Conservation (phyloP, 139 green algal species). For the Tetradesmus obliquus region DNA sequence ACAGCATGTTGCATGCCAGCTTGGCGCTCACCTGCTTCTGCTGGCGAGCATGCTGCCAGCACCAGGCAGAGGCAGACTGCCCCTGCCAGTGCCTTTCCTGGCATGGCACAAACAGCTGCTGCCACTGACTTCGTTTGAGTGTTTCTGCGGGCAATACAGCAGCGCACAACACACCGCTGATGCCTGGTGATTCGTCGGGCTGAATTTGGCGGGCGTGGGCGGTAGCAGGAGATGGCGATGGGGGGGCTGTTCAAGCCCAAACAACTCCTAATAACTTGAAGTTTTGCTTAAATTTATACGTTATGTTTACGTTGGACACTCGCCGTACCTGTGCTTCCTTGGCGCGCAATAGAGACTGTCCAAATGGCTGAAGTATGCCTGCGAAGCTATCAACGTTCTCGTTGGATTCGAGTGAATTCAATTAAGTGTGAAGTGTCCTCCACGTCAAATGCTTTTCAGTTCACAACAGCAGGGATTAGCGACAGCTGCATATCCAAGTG, state of each 20-base stretch:
- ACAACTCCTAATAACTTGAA: not conserved
- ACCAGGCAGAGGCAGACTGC: not conserved
- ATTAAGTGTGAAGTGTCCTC: too few relatives aligned
- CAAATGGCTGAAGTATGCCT: too few relatives aligned
- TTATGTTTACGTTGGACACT: too few relatives aligned
- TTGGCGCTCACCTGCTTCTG: not conserved
- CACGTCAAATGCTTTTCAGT: not conserved
- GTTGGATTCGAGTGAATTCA: too few relatives aligned
- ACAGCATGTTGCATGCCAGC: too few relatives aligned
- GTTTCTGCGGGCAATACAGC: not conserved
- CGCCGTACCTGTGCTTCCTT: too few relatives aligned
- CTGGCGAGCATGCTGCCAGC: not conserved
- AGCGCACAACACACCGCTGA: not conserved
- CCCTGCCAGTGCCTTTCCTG: slow-evolving; percentile 2
- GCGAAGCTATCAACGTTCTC: too few relatives aligned
- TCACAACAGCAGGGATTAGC: not conserved
- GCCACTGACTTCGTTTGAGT: not conserved
- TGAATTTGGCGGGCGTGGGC: not conserved
- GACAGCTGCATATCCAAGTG: not conserved
- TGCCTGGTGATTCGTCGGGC: too few relatives aligned
- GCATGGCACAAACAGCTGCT: not conserved
- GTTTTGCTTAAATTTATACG: too few relatives aligned
- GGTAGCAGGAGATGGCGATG: not conserved
- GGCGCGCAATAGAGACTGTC: too few relatives aligned
- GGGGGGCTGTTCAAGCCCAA: not conserved